Base-by-base conservation (phyloP, 495 filamentous ascomycete species). In the Penicillium paradoxum region DNA sequence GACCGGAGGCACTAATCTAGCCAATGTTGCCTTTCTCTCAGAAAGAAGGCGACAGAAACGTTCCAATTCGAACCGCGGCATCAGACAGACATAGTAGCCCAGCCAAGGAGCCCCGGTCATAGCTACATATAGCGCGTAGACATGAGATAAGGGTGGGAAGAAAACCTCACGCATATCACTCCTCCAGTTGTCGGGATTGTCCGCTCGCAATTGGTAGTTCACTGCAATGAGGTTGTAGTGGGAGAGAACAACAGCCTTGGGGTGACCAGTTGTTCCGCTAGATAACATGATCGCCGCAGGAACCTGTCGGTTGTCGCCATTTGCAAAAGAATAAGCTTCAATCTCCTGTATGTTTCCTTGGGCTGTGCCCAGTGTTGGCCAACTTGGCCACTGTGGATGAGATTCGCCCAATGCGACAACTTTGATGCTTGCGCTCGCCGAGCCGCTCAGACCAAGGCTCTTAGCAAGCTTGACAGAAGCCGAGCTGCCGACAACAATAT, bases 191-290 rank as follows among this genome's bases (percentile, higher is more conserved):
- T 38, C 19, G 4, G 36, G 36, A 18, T 50, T 50, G 7, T 50
- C 19, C 10, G 19, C 24, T 14, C 47, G 47, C 21, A 50, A 17
- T 19, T 50, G 47, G 36, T 39, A 50, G 34, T 37, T 39, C 11
- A 37, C 24, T 38, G 86, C 62, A 4, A 89, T 75, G 46, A 92
- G 78, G 64, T 93, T 93, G 43, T 59, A 56, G 65, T 95, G 89
- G 30, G 76, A 83, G 4, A 93, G 70, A 78, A 86, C 84, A 32
- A 91, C 89, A 6, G 90, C 89, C 66, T 95, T 93, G 6, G 90
- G 87, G 51, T 85, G 64, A 4, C 89, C 89, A 0, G 89, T 91
- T 0, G 89, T 91, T 24, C 89, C 89, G 33, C 81, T 85, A 42
- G 77, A 83, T 3, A 50, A 21, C 8, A 50, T 34, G 47, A 91